A percentile compares a stretch with the other conserved stretches of the same genome.
These are phyloP conservation scores for Stagonosporopsis vannaccii DNA, from an alignment of 2,329 filamentous ascomycete genomes.

Conservation along the genomic window DNA sequence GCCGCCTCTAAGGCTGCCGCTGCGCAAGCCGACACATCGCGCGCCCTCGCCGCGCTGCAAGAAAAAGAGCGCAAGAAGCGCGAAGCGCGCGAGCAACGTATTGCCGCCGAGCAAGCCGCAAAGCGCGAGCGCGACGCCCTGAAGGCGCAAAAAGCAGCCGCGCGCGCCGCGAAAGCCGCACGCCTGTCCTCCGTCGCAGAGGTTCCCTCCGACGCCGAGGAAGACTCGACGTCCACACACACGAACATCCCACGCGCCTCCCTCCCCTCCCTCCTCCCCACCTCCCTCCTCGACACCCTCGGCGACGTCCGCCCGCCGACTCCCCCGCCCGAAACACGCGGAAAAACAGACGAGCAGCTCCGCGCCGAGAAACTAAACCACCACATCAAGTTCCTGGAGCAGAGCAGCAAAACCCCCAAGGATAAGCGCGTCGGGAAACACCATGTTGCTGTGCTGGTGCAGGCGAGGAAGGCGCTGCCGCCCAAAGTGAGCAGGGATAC, in stretches of 20 bases:
- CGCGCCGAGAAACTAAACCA: constrained; percentile 56
- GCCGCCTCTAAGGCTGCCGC: constrained; percentile 40
- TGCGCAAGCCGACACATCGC: constrained; percentile 38
- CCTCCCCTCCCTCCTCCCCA: constrained; percentile 60
- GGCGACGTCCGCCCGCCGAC: constrained; percentile 55
- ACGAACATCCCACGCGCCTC: neutral
- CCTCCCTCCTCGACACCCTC: constrained; percentile 58
- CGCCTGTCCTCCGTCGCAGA: constrained; percentile 8
- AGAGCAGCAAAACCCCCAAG: constrained; percentile 57
- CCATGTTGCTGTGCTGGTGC: constrained; percentile 58
- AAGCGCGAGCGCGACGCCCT: constrained; percentile 42
- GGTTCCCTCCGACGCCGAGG: constrained; percentile 5
- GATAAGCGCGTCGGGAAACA: constrained; percentile 59
- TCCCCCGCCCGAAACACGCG: constrained; percentile 44
- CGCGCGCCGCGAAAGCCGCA: constrained; percentile 40
- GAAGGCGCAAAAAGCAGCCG: constrained; percentile 42
- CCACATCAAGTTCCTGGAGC: constrained; percentile 58
- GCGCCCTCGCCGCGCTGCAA: constrained; percentile 39
- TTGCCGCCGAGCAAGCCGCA: constrained; percentile 42
- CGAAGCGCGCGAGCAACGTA: constrained; percentile 39
- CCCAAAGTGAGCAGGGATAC: constrained; percentile 54
- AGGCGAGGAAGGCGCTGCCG: constrained; percentile 50
- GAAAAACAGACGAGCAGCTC: constrained; percentile 40
- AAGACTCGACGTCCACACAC: neutral
- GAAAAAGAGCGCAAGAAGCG: constrained; percentile 41